phyloP scores from a whole-genome alignment of 1,139 yeast genomes.

The Suhomyces terraborum region DNA sequence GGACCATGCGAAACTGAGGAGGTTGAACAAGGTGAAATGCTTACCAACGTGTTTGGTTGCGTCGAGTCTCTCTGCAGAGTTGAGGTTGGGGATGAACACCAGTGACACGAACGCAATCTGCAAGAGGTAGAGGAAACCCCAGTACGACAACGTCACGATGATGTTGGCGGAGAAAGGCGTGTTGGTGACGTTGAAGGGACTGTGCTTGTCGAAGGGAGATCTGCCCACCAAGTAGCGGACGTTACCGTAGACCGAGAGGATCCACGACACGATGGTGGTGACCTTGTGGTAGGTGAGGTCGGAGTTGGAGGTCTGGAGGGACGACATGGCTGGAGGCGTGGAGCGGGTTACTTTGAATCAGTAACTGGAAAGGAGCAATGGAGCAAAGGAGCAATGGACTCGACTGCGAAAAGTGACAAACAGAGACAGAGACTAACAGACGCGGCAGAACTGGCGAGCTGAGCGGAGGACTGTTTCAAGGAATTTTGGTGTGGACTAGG shows the following conservation, averaged over 20 bases:
- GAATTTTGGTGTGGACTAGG: too few species aligned
- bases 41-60: conserved; percentile 48
- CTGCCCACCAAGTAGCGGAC: conserved; percentile 56
- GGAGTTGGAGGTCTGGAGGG: conserved; percentile 1
- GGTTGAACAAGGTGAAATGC: conserved; percentile 65
- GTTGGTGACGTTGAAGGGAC: conserved; percentile 44
- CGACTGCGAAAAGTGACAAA: too few species aligned
- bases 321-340: conserved; percentile 10
- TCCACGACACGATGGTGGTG: conserved; percentile 50
- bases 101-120: conserved; percentile 58
- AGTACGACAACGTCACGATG: conserved; percentile 54
- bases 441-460: too few species aligned
- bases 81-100: conserved; percentile 48
- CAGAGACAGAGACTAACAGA: too few species aligned
- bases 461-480: too few species aligned
- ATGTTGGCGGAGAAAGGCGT: conserved; percentile 73
- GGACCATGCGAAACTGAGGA: conserved; percentile 62
- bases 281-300: conserved; percentile 39
- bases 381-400: too few species aligned
- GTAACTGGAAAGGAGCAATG: too few species aligned
- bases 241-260: conserved; percentile 56
- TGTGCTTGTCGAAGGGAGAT: conserved; percentile 44
- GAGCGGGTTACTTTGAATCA: too few species aligned
- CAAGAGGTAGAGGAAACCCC: conserved; percentile 54
- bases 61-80: conserved; percentile 28